These are phyloP conservation scores for Xylaria sp. DNA, from an alignment of 2,329 filamentous ascomycete species.

Conservation along the genomic window DNA sequence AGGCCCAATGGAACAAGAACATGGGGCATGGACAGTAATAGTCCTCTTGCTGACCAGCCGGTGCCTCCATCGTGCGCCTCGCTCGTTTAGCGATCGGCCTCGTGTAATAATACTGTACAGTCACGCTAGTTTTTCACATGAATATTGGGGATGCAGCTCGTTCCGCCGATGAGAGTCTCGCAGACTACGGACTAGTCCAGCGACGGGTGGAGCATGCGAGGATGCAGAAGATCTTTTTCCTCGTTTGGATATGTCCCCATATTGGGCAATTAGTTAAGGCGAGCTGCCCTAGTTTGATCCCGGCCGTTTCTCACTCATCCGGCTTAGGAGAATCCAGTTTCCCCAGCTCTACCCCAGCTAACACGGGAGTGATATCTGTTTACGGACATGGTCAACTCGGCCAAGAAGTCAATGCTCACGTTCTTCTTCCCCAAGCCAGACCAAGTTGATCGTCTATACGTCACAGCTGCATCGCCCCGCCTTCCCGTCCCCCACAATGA, in stretches of 20 bases:
- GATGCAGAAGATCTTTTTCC: slow-evolving; percentile 27
- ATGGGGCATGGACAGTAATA: slow-evolving; percentile 21
- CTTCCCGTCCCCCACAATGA: slow-evolving; percentile 11
- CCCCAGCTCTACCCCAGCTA: slow-evolving; percentile 22
- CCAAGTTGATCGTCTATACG: background rate
- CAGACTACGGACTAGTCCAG: slow-evolving; percentile 28
- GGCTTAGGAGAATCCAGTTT: slow-evolving; percentile 18
- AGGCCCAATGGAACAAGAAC: slow-evolving; percentile 8
- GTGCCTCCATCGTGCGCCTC: slow-evolving; percentile 28
- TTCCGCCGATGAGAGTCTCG: slow-evolving; percentile 16
- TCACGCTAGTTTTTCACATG: slow-evolving; percentile 29
- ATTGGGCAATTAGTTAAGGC: slow-evolving; percentile 27
- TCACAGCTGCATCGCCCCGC: slow-evolving; percentile 10
- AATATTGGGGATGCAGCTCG: slow-evolving; percentile 25
- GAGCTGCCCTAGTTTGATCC: slow-evolving; percentile 9
- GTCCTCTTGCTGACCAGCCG: slow-evolving; percentile 12
- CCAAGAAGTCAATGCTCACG: slow-evolving; percentile 10
- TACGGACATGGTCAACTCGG: slow-evolving; percentile 24
- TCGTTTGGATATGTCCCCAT: slow-evolving; percentile 27
- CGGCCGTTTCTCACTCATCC: background rate
- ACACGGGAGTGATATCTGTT: slow-evolving; percentile 27
- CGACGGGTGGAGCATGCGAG: slow-evolving; percentile 18
- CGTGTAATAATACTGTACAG: slow-evolving; percentile 24
- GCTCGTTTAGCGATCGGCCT: slow-evolving; percentile 22
- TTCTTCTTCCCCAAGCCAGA: background rate